Conservation (phyloP, 805 yeast species). For the Isabelozyma gotoi region DNA sequence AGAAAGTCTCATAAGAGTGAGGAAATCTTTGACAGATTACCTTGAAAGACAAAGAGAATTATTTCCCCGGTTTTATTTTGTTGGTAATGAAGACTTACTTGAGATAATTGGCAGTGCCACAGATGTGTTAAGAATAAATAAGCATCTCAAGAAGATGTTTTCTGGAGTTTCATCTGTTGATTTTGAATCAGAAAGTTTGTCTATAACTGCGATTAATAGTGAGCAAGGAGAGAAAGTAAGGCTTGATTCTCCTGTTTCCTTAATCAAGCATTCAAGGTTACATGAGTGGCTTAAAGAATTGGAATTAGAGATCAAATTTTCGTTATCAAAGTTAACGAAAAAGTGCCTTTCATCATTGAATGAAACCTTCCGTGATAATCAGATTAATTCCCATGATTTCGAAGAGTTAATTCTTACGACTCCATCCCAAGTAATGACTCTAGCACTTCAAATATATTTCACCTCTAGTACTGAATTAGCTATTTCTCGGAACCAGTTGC, state of each 20-base stretch:
- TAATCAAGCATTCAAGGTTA: constrained; percentile 41
- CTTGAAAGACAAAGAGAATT: constrained; percentile 74
- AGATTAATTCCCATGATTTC: constrained; percentile 1
- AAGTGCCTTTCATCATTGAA: constrained; percentile 23
- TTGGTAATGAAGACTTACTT: constrained; percentile 87
- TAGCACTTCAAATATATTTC: constrained; percentile 60
- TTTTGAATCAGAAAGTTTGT: constrained; percentile 26
- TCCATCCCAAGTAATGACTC: constrained; percentile 58
- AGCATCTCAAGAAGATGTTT: constrained; percentile 71
- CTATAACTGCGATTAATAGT: constrained; percentile 54
- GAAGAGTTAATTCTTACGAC: constrained; percentile 32
- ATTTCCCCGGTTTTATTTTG: constrained; percentile 81
- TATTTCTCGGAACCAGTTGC: constrained; percentile 7
- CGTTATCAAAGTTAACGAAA: constrained; percentile 41
- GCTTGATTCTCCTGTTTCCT: constrained; percentile 43
- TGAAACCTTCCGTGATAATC: not conserved
- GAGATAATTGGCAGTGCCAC: constrained; percentile 72
- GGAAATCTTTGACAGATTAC: constrained; percentile 70
- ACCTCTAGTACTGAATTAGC: constrained; percentile 42
- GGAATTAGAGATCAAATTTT: constrained; percentile 50
- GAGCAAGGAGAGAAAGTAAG: constrained; percentile 60
- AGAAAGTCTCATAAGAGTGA: constrained; percentile 58
- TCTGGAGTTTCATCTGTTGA: constrained; percentile 54
- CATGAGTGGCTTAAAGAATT: constrained; percentile 63
- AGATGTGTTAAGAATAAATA: constrained; percentile 47